Percentiles rank a stretch among this genome's conserved stretches.
phyloP scores from a whole-genome alignment of 2,329 filamentous ascomycete species.

The Biscogniauxia sp. region DNA sequence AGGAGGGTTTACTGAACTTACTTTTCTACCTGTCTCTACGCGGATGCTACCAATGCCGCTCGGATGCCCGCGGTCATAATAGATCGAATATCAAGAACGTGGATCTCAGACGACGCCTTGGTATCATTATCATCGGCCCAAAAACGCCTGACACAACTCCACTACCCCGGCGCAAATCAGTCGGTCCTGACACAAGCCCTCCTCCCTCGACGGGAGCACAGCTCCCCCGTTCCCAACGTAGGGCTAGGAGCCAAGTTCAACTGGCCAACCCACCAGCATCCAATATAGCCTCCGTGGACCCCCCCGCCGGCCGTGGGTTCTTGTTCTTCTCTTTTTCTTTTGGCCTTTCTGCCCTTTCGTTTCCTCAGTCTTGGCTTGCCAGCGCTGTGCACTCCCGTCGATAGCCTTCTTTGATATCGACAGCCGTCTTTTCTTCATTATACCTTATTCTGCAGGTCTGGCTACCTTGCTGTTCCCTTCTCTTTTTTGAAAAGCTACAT shows the following conservation, averaged over 20 bases:
- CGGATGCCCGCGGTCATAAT: conserved; percentile 54
- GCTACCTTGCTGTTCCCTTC: conserved; percentile 44
- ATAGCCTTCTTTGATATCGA: conserved; percentile 53
- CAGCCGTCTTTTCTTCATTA: conserved; percentile 35
- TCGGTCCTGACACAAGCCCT: conserved; percentile 41
- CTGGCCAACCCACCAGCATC: conserved; percentile 15
- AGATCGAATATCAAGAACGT: conserved; percentile 51
- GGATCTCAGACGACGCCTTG: conserved; percentile 44
- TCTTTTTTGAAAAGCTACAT: conserved; percentile 6
- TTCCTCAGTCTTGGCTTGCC: conserved; percentile 34
- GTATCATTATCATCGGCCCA: conserved; percentile 37
- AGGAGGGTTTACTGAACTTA: neutral
- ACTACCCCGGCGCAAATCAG: conserved; percentile 33
- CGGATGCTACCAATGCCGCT: conserved; percentile 41
- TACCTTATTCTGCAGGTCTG: conserved; percentile 49
- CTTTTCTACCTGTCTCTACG: conserved; percentile 4
- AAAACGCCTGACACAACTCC: conserved; percentile 39
- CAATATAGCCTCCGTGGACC: conserved; percentile 38
- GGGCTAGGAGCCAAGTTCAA: conserved; percentile 29
- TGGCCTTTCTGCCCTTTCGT: conserved; percentile 22
- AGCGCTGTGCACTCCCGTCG: conserved; percentile 53
- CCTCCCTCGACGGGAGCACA: conserved; percentile 38
- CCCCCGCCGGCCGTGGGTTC: conserved; percentile 20
- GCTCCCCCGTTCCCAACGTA: conserved; percentile 29
- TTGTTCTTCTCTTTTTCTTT: conserved; percentile 28